phyloP scores from a whole-genome alignment of 192 early-diverging fungal genomes.

The Globomyces pollinis-pini region DNA sequence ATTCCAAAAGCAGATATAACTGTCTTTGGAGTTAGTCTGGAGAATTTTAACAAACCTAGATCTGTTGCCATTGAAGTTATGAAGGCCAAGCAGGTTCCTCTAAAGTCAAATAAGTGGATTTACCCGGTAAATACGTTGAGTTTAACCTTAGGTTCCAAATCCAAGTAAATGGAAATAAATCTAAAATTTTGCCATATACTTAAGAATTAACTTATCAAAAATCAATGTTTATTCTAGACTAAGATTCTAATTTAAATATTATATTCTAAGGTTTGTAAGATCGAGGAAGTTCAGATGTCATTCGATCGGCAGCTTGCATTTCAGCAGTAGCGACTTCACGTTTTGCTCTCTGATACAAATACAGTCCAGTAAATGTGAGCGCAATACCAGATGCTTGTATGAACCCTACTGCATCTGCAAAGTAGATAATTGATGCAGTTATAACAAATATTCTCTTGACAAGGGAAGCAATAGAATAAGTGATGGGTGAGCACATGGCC shows the following conservation, averaged over 20 bases:
- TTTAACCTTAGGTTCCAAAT: conserved; percentile 9
- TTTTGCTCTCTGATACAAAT: conserved; percentile 79
- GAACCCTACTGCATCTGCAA: conserved; percentile 61
- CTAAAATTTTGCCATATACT: not conserved
- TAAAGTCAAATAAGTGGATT: not conserved
- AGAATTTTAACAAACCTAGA: conserved; percentile 33
- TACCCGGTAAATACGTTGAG: conserved; percentile 7
- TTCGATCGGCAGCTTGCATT: not conserved
- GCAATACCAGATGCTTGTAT: conserved; percentile 68
- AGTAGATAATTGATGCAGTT: conserved; percentile 72
- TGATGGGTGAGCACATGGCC: conserved; percentile 69
- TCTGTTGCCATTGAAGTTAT: conserved; percentile 22
- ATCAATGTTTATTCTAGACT: not conserved
- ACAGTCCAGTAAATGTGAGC: conserved; percentile 76
- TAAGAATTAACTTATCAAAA: no score
- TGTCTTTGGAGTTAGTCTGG: conserved; percentile 32
- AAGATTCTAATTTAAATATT: not conserved
- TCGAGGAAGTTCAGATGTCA: not conserved
- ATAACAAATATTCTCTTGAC: conserved; percentile 90
- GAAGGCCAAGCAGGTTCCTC: conserved; percentile 1
- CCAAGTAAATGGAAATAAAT: conserved; percentile 12
- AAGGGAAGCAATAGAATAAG: conserved; percentile 77
- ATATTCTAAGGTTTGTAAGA: no score
- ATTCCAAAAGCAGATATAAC: conserved; percentile 17
- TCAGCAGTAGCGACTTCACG: conserved; percentile 44